Base-by-base conservation (phyloP, 148 eudicot species). In the Chenopodium album region DNA sequence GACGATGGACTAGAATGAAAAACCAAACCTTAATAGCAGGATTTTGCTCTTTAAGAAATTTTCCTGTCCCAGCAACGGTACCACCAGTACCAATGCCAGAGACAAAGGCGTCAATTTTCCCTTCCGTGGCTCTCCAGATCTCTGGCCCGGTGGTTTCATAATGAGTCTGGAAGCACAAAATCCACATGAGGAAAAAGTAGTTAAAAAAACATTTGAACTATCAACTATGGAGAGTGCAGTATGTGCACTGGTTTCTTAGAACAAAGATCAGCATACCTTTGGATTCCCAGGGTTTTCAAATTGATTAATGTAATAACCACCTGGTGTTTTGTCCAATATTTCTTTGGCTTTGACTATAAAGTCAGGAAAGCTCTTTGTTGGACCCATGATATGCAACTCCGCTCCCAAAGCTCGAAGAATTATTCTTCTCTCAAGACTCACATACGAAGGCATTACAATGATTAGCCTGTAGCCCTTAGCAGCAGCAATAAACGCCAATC, bases 141-240 rank as follows among this genome's bases (percentile, higher is more conserved):
- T 93, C 98, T 37, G 98, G 98, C 59, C 98, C 98, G 28, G 98
- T 93, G 17, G 94, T 93, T 76, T 92, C 93, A 81, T 84, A 93
- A 83, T 95, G 98, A 80, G 84, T 78, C 98, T 95, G 85, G 23
- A 87, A 34, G 17, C 28, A 19, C 44, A 72, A 64, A 22, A 73
- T 1, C 41, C 44, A 41, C 44, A 37, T 37, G 44, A 20, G 44
- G 4, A 63, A 46, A 31, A 76, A 60, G 9, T 22, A 37, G 6
- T 9, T 22, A 67, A 9, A 74, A 76, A 47, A 46, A 47, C 28
- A 68, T 70, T 41, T 44, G 65, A n/a, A n/a, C n/a, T n/a, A n/a
- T n/a, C n/a, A 37, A 26, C 1, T 22, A 41, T 10, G 20, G 72
- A 23, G 0, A 6, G 44, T 37, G 44, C 44, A 37, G 44, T 37